phyloP scores from a whole-genome alignment of 1,139 yeast genomes.

The Suhomyces kunorum region DNA sequence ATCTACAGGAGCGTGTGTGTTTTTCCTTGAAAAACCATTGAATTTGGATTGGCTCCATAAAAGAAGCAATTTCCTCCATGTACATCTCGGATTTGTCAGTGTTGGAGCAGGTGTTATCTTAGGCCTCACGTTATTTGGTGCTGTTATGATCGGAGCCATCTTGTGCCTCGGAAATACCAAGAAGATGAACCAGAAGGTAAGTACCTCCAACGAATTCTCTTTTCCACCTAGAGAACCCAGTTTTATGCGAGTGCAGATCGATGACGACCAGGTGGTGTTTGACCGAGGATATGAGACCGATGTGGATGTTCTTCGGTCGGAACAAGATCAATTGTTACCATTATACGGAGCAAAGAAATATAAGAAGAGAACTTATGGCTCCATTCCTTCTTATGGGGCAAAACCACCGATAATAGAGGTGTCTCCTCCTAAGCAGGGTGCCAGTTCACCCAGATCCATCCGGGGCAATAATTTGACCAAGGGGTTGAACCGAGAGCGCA shows the following conservation, averaged over 20 bases:
- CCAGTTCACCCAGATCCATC: constrained; percentile 27
- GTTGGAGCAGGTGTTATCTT: constrained; percentile 64
- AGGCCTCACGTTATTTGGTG: constrained; percentile 51
- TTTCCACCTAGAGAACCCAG: constrained; percentile 30
- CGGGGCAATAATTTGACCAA: constrained; percentile 24
- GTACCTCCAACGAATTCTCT: constrained; percentile 12
- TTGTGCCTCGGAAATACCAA: constrained; percentile 29
- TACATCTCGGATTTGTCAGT: constrained; percentile 66
- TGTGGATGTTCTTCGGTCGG: constrained; percentile 38
- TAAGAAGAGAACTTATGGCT: constrained; percentile 19
- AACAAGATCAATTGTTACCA: constrained; percentile 37
- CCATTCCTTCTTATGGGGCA: constrained; percentile 8
- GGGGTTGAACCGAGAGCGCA: constrained; percentile 36
- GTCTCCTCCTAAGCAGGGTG: constrained; percentile 9
- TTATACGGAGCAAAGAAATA: constrained; percentile 22
- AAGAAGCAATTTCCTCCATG: constrained; percentile 37
- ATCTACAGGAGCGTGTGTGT: constrained; percentile 53
- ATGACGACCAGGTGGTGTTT: constrained; percentile 24
- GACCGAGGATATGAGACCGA: constrained; percentile 52
- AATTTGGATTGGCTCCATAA: constrained; percentile 57
- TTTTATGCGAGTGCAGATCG: constrained; percentile 43
- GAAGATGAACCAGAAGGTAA: constrained; percentile 10
- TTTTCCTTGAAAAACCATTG: constrained; percentile 68
- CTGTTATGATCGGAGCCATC: constrained; percentile 31
- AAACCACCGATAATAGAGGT: not conserved